Evolutionary conservation across 257 asterid species (phyloP).

Genomic region (Capsicum chinense): DNA sequence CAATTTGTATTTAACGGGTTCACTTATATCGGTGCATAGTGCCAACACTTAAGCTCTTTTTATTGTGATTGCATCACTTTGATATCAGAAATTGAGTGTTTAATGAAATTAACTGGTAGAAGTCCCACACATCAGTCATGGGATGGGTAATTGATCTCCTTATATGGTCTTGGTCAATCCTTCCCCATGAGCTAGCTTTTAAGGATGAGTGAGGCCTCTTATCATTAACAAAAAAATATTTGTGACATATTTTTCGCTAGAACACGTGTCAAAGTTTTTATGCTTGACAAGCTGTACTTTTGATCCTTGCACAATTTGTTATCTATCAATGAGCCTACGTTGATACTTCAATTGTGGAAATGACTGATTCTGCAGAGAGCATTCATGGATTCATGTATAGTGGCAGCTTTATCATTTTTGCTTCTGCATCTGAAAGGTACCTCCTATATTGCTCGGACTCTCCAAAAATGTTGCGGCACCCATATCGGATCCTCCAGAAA

Average conservation of each 20-base stretch:
- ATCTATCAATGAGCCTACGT: not conserved
- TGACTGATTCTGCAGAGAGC: not conserved
- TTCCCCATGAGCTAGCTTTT: not conserved
- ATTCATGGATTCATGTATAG: not conserved
- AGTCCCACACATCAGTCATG: slow-evolving; percentile 12
- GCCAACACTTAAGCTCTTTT: not conserved
- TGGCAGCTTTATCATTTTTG: not conserved
- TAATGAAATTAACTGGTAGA: not conserved
- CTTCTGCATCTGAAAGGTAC: slow-evolving; percentile 12
- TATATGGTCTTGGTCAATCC: not conserved
- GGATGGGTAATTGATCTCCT: not conserved
- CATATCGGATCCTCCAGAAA: too few species aligned
- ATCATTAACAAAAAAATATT: not conserved
- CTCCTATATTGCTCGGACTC: too few species aligned
- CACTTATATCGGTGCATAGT: not conserved
- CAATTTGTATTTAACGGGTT: not conserved
- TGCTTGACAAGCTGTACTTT: slow-evolving; percentile 9
- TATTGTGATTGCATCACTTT: not conserved
- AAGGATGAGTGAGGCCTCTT: not conserved
- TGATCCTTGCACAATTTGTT: not conserved
- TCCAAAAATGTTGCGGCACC: too few species aligned
- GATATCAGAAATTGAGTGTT: not conserved
- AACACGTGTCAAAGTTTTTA: not conserved
- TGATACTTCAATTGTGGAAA: slow-evolving; percentile 1
- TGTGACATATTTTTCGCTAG: not conserved